phyloP scores from a whole-genome alignment of 129 eudicot species.

The Silybum marianum region DNA sequence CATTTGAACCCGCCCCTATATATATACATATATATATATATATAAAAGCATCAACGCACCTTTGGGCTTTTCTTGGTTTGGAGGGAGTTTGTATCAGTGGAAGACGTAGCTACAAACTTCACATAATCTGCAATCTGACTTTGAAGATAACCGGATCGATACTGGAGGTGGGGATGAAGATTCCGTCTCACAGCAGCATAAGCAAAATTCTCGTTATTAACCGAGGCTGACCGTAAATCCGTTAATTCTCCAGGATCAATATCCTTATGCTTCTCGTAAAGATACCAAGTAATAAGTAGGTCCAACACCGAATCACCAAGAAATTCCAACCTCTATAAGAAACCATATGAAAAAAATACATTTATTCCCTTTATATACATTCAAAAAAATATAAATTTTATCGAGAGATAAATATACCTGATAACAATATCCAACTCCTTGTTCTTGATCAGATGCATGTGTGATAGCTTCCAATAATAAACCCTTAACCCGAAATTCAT shows the following conservation, averaged over 20 bases:
- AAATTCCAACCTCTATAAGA: conserved; percentile 82
- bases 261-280: conserved; percentile 63
- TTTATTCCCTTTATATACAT: background rate
- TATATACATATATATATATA: too few species aligned
- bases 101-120: conserved; percentile 49
- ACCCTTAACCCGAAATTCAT: conserved; percentile 63
- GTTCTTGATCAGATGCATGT: conserved; percentile 58
- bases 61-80: conserved; percentile 70
- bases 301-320: conserved; percentile 96
- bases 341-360: conserved; percentile 4
- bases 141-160: conserved; percentile 52
- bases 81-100: conserved; percentile 39
- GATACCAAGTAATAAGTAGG: conserved; percentile 72
- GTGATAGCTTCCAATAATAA: conserved; percentile 87
- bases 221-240: conserved; percentile 92
- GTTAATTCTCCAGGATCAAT: conserved; percentile 89
- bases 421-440: conserved; percentile 61
- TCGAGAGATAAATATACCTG: conserved; percentile 44
- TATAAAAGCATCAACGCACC: conserved; percentile 32
- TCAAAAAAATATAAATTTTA: background rate
- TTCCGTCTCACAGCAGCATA: conserved; percentile 70
- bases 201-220: conserved; percentile 87
- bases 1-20: too few species aligned
- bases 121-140: conserved; percentile 56
- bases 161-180: conserved; percentile 77